phyloP scores from a whole-genome alignment of 352 stramenopile genomes.

The Phytophthora cactorum region DNA sequence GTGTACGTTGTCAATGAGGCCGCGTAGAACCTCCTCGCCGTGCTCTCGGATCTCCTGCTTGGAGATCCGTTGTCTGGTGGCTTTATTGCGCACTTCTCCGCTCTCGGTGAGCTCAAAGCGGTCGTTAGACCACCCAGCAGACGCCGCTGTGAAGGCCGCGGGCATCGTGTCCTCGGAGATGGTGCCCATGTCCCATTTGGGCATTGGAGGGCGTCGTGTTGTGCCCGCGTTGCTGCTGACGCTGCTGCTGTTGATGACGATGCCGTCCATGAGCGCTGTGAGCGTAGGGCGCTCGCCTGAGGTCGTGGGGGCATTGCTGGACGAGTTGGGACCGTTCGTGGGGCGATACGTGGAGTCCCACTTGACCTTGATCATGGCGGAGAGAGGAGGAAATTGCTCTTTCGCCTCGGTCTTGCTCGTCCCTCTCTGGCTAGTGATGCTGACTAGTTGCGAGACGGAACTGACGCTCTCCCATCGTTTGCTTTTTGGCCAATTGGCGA shows the following conservation, averaged over 20 bases:
- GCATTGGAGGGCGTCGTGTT: constrained; percentile 30
- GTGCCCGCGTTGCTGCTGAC: constrained; percentile 20
- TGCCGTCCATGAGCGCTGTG: constrained; percentile 52
- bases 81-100: constrained; percentile 60
- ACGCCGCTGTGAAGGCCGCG: constrained; percentile 43
- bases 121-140: constrained; percentile 59
- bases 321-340: constrained; percentile 6
- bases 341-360: constrained; percentile 59
- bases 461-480: constrained; percentile 10
- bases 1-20: constrained; percentile 80
- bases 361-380: constrained; percentile 73
- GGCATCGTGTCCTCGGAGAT: constrained; percentile 74
- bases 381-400: neutral
- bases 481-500: constrained; percentile 24
- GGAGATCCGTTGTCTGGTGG: constrained; percentile 58
- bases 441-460: constrained; percentile 23
- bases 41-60: constrained; percentile 75
- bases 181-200: constrained; percentile 75
- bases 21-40: constrained; percentile 71
- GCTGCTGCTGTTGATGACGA: constrained; percentile 35
- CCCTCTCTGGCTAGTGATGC: constrained; percentile 22
- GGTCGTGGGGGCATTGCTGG: neutral
- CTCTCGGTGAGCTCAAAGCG: constrained; percentile 63
- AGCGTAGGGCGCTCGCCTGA: constrained; percentile 26
- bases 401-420: constrained; percentile 7